phyloP scores from a whole-genome alignment of 2,329 filamentous ascomycete species.

The Drechslerella coelobrocha region DNA sequence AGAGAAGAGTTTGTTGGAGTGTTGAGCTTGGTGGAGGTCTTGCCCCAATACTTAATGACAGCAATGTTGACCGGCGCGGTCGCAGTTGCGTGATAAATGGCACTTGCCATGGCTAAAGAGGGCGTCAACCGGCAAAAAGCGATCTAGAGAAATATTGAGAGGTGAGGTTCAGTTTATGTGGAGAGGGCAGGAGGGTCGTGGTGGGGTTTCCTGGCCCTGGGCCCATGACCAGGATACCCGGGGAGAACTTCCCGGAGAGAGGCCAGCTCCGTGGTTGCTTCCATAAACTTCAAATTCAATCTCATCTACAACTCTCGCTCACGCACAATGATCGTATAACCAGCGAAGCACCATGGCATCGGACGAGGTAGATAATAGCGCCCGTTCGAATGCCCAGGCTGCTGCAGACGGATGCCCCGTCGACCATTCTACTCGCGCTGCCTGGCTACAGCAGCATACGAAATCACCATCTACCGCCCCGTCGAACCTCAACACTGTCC shows the following conservation, averaged over 20 bases:
- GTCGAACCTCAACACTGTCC: conserved; percentile 67
- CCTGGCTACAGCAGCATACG: conserved; percentile 70
- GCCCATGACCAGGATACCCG: no score
- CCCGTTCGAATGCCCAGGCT: conserved; percentile 12
- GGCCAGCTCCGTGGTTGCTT: no score
- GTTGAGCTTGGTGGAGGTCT: conserved; percentile 91
- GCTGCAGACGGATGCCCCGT: conserved; percentile 74
- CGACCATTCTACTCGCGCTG: conserved; percentile 84
- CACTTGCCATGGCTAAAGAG: conserved; percentile 22
- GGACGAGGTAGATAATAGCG: background rate
- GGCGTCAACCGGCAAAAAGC: no score
- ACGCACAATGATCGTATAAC: background rate
- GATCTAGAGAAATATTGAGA: background rate
- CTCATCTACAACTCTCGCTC: background rate
- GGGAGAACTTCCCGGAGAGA: no score
- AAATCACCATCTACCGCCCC: conserved; percentile 53
- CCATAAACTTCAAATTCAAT: background rate
- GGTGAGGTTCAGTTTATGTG: background rate
- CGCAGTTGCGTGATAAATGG: conserved; percentile 87
- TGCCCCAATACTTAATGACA: conserved; percentile 98
- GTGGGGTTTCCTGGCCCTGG: no score
- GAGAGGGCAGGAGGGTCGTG: no score
- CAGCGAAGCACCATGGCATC: background rate
- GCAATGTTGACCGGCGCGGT: conserved; percentile 98
- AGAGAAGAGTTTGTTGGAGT: conserved; percentile 97